Base-by-base conservation (phyloP, 2,329 filamentous ascomycete species). In the Fusarium sp. region DNA sequence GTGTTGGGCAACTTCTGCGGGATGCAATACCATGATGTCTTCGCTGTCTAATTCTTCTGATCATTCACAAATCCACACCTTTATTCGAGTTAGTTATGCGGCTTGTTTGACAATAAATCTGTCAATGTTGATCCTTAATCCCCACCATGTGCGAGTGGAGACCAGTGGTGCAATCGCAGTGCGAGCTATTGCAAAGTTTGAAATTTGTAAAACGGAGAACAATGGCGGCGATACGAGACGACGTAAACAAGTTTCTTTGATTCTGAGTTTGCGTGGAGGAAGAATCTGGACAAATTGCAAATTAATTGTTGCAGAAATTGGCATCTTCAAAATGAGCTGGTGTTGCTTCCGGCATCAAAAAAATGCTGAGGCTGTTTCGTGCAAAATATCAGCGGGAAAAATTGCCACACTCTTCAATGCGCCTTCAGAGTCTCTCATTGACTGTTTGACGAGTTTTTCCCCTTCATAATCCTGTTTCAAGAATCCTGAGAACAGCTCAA, bases 1-100 rank as follows among this genome's bases (percentile, higher is more conserved):
- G 45, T 71, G 68, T 14, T 64, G 35, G 1, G 47, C 68, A 8
- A 71, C 63, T 18, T 71, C 57, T 10, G 45, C 33, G 13, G 62
- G 62, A 36, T 71, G 41, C 5, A 71, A 12, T 33, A 13, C 24
- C 68, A 71, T 67, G 26, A 13, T 39, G 26, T 24, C 11, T 16
- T 15, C 15, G 10, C 15, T 28, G 14, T 14, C 47, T 5, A 3
- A n/a, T 22, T 38, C 11, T 39, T 16, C 2, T 18, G 11, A 13
- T 4, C 6, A 16, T 53, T 28, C 6, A 4, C 6, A 9, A 12
- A 14, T 16, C 7, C 10, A n/a, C 6, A 28, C 7, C 18, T 39
- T 53, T 28, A 4, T 18, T 33, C n/a, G 11, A 16, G 9, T 28
- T 53, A 16, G 20, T 16, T 5, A 38, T 28, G 33, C 14, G 22